Evolutionary conservation across 352 stramenopile species (phyloP).

Genomic region (Phytopythium ostracodes): DNA sequence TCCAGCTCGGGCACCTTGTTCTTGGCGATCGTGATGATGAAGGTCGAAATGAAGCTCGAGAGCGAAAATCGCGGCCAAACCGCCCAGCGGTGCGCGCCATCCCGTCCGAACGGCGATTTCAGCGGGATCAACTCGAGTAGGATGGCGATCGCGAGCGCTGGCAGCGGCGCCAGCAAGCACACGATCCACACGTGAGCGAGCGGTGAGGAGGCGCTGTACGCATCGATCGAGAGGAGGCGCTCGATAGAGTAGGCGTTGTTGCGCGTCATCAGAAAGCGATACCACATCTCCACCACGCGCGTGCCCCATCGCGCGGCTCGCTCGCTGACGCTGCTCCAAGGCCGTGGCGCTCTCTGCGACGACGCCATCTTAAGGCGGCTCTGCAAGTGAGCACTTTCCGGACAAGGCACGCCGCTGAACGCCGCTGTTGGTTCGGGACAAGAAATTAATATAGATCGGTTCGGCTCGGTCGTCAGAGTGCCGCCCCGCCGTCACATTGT

Average conservation of each 20-base stretch:
- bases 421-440: neutral
- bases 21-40: conserved; percentile 12
- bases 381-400: neutral
- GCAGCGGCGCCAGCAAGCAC: conserved; percentile 17
- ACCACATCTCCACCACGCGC: neutral
- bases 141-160: conserved; percentile 14
- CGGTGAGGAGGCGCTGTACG: conserved; percentile 18
- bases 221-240: conserved; percentile 19
- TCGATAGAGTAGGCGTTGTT: conserved; percentile 24
- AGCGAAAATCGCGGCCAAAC: conserved; percentile 23
- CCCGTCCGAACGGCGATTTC: conserved; percentile 14
- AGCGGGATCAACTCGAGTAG: conserved; percentile 24
- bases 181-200: conserved; percentile 12
- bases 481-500: no score
- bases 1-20: conserved; percentile 12
- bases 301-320: neutral
- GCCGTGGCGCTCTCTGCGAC: neutral
- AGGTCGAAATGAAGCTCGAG: conserved; percentile 11
- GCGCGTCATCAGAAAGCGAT: neutral
- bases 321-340: neutral
- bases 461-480: no score
- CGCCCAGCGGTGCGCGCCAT: conserved; percentile 14
- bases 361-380: neutral
- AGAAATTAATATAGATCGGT: neutral
- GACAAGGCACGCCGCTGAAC: no score